Base-by-base conservation (phyloP, 768 basidiomycete genomes). In the Antrodiella citrinella region DNA sequence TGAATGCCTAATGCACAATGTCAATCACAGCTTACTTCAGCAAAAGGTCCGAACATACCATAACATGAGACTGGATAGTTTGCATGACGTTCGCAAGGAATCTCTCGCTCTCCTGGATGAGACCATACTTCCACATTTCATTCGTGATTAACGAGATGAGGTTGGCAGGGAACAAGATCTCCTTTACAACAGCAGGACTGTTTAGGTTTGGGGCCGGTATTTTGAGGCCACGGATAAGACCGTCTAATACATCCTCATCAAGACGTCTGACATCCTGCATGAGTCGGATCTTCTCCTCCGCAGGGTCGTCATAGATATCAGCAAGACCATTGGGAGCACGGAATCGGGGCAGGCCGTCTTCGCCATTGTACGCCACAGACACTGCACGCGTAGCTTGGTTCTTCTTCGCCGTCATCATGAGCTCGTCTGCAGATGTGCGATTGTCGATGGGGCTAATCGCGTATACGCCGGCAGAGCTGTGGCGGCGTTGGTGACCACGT, bases 51-150 rank as follows among this genome's bases (percentile, higher is more conserved):
- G 25, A 47, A 4, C 38, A 59, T 54, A 93, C 96, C 93, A 98
- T 97, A 56, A 98, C 93, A 69, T 98, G 92, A 21, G 85, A 77
- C 72, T 99, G 96, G 51, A 99, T 87, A 2, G 86, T 88, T 67
- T 97, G 94, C 95, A 98, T 98, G 50, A 98, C 90, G 64, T 95
- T 98, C 26, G 96, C 96, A 51, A 99, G 73, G 80, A 99, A 98
- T 44, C 94, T 78, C 67, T 98, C 96, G 70, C 92, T 95, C 68
- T 99, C 96, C 13, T 83, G 77, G 57, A 98, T 97, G 57, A 99
- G 80, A 45, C 94, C 92, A 61, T 95, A 93, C 69, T 96, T 97
- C 96, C 96, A 98, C 96, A 99, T 99, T 69, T 98, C 96, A 67
- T 99, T 99, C n/a, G 93, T 95, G 57, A 96, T 85, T 44, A 98